phyloP scores from a whole-genome alignment of 169 alveolate species.

The Cryptosporidium meleagridis region DNA sequence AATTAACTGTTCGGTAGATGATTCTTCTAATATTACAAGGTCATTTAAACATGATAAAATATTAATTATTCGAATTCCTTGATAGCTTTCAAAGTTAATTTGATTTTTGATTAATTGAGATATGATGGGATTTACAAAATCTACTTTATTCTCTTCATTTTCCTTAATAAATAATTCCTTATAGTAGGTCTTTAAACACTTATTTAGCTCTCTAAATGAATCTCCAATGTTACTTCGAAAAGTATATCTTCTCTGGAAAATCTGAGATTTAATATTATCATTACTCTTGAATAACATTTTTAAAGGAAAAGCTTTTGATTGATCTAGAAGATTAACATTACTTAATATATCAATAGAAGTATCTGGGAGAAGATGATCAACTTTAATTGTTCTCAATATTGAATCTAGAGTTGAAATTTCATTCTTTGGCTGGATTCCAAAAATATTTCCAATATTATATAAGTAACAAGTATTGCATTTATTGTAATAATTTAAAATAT shows the following conservation, averaged over 20 bases:
- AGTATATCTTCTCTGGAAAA: constrained; percentile 13
- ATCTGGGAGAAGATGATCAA: background rate
- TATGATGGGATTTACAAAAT: background rate
- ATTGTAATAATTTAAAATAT: background rate
- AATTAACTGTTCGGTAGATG: constrained; percentile 23
- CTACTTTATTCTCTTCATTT: too few species aligned
- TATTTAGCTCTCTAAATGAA: background rate
- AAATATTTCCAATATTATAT: constrained; percentile 12
- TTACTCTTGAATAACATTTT: background rate
- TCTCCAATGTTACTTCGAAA: background rate
- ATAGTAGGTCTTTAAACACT: background rate
- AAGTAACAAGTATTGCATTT: background rate
- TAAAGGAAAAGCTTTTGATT: constrained; percentile 1
- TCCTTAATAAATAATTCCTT: constrained; percentile 34
- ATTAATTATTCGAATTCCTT: constrained; percentile 28
- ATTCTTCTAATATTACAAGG: constrained; percentile 43
- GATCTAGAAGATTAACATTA: constrained; percentile 13
- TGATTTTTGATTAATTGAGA: background rate
- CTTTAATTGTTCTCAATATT: background rate
- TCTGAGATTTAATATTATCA: background rate
- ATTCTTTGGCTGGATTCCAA: background rate
- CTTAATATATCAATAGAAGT: constrained; percentile 4
- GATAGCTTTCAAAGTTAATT: background rate
- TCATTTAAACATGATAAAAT: constrained; percentile 21
- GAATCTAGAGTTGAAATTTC: constrained; percentile 1